phyloP scores from a whole-genome alignment of 257 asterid species.

The Salvia splendens region DNA sequence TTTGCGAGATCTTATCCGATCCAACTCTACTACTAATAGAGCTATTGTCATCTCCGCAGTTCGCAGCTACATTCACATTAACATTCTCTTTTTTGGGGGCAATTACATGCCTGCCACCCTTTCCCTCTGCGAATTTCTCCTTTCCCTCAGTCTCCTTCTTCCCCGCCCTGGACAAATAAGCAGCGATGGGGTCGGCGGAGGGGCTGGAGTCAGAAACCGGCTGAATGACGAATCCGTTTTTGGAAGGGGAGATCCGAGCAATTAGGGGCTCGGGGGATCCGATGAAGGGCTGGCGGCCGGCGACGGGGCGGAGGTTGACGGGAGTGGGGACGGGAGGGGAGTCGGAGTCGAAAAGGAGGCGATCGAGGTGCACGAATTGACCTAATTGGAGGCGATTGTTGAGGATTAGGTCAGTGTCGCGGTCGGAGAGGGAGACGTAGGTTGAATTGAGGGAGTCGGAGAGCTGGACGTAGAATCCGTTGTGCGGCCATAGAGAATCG shows the following conservation, averaged over 20 bases:
- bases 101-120: slow-evolving; percentile 39
- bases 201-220: slow-evolving; percentile 66
- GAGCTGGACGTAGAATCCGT: slow-evolving; percentile 86
- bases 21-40: slow-evolving; percentile 23
- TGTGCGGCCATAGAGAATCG: slow-evolving; percentile 77
- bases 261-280: slow-evolving; percentile 83
- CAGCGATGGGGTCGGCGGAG: slow-evolving; percentile 57
- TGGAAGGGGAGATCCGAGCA: slow-evolving; percentile 57
- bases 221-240: slow-evolving; percentile 63
- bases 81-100: slow-evolving; percentile 60
- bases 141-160: slow-evolving; percentile 39
- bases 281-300: slow-evolving; percentile 73
- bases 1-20: slow-evolving; percentile 53
- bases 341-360: slow-evolving; percentile 66
- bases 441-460: slow-evolving; percentile 93
- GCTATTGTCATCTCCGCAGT: slow-evolving; percentile 23
- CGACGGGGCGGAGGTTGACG: slow-evolving; percentile 67
- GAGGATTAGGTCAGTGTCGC: slow-evolving; percentile 78
- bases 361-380: slow-evolving; percentile 81
- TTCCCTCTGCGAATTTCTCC: slow-evolving; percentile 35
- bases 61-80: slow-evolving; percentile 47
- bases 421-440: slow-evolving; percentile 83
- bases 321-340: slow-evolving; percentile 76
- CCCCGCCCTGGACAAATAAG: slow-evolving; percentile 48
- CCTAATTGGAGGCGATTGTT: slow-evolving; percentile 88